Evolutionary conservation across 495 filamentous ascomycete species (phyloP), one percentile per base, ranked within the genome.

Genomic region (Copromyces sp.): DNA sequence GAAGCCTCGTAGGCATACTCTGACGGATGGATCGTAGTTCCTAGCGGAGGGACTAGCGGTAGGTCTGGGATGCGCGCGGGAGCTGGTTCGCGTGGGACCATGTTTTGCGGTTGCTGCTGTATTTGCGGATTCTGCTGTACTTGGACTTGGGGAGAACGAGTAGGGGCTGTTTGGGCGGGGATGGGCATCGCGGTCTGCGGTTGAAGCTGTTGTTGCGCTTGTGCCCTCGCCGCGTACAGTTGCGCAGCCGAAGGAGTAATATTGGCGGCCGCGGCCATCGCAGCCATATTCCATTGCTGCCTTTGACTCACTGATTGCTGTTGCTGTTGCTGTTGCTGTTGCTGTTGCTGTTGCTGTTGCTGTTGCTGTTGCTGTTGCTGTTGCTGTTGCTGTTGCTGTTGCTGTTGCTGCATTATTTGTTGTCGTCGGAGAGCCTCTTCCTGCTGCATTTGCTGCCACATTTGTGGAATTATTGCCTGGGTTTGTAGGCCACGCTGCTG

Each of bases 1-100:
- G 81, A 77, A 0, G 78, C 78, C 35, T 80, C 80, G 17, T 81
- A 77, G 0, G 85, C 80, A 74, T 78, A 81, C 16, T 84, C 80
- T 11, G 69, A 41, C 3, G 75, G 73, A 2, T 72, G 44, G 11
- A 81, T 78, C 20, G 53, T 65, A 17, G 24, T 65, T 37, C 53
- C 53, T 17, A 35, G 29, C 14, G 53, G 53, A 65, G 53, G 53
- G 7, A 65, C 53, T 37, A 65, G 53, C 24, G 53, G 53, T 16
- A 12, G 12, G 14, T 65, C 53, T 6, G 53, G 41, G 20, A 9
- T 61, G 42, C 69, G 42, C n/a, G 12, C 11, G 41, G 40, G 37
- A 24, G 41, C 41, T n/a, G 39, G 20, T 70, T 70, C 39, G 77
- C 70, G 20, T 65, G 53, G 24, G 12, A 17, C 29, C 24, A 65